Evolutionary conservation across 305 asterid genomes (phyloP).

Genomic region (Nicotiana rustica): DNA sequence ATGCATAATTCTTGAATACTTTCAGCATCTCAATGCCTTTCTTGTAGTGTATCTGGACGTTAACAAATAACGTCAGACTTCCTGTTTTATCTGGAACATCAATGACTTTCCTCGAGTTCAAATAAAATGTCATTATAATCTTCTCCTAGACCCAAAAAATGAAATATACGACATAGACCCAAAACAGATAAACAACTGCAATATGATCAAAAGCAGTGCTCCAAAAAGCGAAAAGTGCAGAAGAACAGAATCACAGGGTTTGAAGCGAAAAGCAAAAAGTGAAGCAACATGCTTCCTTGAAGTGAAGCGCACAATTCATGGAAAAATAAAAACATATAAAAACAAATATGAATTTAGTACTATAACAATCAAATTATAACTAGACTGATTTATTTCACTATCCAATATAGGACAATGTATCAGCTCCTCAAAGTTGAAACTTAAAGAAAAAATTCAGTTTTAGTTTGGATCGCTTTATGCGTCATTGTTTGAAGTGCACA

Average conservation of each 20-base stretch:
- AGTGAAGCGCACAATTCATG: neutral
- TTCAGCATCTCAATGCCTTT: constrained; percentile 87
- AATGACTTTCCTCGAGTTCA: neutral
- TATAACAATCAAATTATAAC: too few species aligned
- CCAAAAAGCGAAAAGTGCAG: neutral
- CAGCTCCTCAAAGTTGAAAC: neutral
- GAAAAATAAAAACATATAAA: neutral
- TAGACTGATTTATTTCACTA: neutral
- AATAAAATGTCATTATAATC: neutral
- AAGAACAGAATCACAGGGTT: neutral
- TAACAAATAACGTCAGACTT: constrained; percentile 9
- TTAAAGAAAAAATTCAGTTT: neutral
- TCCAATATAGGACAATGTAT: neutral
- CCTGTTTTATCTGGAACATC: neutral
- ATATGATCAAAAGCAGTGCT: neutral
- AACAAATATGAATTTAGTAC: neutral
- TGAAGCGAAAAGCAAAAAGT: neutral
- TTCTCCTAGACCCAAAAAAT: neutral
- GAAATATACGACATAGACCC: neutral
- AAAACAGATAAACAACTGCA: neutral
- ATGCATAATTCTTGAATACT: constrained; percentile 54
- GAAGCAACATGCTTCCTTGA: neutral
- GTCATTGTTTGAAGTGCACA: neutral
- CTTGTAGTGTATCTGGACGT: constrained; percentile 61
- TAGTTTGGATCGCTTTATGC: neutral